Conservation (phyloP, 2,329 filamentous ascomycete genomes). For the Achaetomium macrosporum region DNA sequence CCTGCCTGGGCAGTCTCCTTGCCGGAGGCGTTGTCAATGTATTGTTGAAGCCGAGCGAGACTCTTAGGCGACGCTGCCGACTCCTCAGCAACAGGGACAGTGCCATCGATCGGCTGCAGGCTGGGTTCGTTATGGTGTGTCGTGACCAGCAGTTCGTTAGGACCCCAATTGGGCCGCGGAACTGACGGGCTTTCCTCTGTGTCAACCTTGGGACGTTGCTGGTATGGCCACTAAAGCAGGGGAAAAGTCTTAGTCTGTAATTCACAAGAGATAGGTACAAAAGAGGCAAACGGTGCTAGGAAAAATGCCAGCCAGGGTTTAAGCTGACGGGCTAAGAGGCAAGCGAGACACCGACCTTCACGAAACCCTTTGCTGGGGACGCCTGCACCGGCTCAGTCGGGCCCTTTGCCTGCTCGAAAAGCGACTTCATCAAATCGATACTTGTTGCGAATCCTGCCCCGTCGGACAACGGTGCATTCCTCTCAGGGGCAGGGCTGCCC, state of each 20-base stretch:
- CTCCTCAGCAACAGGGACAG: constrained; percentile 9
- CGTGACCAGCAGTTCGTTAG: constrained; percentile 61
- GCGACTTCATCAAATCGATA: constrained; percentile 93
- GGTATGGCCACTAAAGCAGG: constrained; percentile 72
- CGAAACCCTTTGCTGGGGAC: constrained; percentile 60
- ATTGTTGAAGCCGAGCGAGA: constrained; percentile 22
- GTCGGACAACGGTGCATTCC: constrained; percentile 36
- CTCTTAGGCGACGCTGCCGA: constrained; percentile 15
- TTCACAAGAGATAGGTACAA: constrained; percentile 24
- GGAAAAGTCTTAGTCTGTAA: constrained; percentile 42
- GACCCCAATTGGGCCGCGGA: constrained; percentile 70
- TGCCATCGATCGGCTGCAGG: constrained; percentile 23
- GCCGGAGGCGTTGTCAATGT: constrained; percentile 18
- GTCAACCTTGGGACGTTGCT: constrained; percentile 67
- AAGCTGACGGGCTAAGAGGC: constrained; percentile 28
- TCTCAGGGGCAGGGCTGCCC: constrained; percentile 29
- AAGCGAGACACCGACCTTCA: constrained; percentile 71
- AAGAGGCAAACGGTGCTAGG: constrained; percentile 1
- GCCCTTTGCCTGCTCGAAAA: constrained; percentile 70
- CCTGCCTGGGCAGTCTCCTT: constrained; percentile 8
- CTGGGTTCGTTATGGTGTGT: constrained; percentile 27
- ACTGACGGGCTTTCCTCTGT: constrained; percentile 60
- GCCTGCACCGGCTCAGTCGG: constrained; percentile 49
- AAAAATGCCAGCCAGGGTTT: constrained; percentile 1
- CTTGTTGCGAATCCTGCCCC: constrained; percentile 72